Base-by-base conservation (phyloP, 2,329 filamentous ascomycete genomes). In the Calycina herbarum region DNA sequence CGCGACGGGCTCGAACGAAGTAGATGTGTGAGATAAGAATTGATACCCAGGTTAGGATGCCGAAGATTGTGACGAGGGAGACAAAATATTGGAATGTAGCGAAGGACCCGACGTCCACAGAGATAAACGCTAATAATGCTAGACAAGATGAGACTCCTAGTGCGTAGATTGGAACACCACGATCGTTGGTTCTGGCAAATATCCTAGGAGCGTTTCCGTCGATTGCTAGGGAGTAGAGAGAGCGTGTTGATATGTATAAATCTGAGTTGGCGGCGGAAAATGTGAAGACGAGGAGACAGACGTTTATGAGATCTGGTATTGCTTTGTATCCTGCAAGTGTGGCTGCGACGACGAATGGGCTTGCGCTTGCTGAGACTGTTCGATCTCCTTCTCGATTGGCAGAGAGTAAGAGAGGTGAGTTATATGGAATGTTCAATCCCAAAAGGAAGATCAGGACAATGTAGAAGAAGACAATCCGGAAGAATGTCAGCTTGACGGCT, bases 61-160 rank as follows among this genome's bases (percentile, higher is more conserved):
- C 74, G 45, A 75, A 75, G 66, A 76, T 73, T 3, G 74, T 76
- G 35, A 86, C 89, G 64, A 92, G 83, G 75, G 89, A 90, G 71
- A 87, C 83, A 74, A 92, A 90, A 87, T 89, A 92, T 62, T 81
- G 82, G 76, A 92, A 92, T 6, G 90, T 89, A 2, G 81, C 80
- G 40, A 85, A 82, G 27, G 88, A 88, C 35, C 82, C 84, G 69
- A 82, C 83, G 57, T 85, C 87, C 5, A 71, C 66, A 57, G 87
- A 83, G 74, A 93, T 84, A 79, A 89, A 93, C 0, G 87, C 86
- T 3, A 93, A 82, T 8, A 89, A 81, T 29, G 87, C 87, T 72
- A 92, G 82, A 0, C 83, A 76, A n/a, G 79, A 57, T 3, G 70
- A 73, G 2, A 74, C 2, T 80, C 83, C 81, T 45, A 83, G 79